Conservation (phyloP, 208 protist genomes). For the Endotrypanum monterogeii region DNA sequence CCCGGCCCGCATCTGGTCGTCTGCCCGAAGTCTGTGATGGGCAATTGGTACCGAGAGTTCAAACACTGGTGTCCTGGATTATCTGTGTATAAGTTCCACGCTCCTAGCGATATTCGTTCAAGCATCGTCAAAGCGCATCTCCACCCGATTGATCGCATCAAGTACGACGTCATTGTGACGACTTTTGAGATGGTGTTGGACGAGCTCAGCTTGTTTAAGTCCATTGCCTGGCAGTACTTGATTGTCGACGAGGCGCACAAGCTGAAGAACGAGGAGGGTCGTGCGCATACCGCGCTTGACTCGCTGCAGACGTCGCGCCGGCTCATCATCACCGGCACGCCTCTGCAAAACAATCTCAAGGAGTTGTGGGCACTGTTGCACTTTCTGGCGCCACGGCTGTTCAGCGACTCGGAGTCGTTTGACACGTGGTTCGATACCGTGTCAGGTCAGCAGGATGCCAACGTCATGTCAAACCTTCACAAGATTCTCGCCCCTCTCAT, state of each 20-base stretch:
- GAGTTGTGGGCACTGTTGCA: slow-evolving; percentile 97
- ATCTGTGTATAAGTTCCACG: slow-evolving; percentile 94
- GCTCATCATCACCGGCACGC: slow-evolving; percentile 98
- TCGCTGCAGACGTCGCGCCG: slow-evolving; percentile 85
- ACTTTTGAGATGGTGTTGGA: slow-evolving; percentile 97
- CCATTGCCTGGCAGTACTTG: slow-evolving; percentile 95
- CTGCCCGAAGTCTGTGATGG: slow-evolving; percentile 96
- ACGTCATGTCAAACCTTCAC: slow-evolving; percentile 84
- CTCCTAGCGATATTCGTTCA: slow-evolving; percentile 90
- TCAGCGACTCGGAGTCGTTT: slow-evolving; percentile 87
- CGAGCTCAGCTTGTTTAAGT: slow-evolving; percentile 91
- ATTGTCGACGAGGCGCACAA: slow-evolving; percentile 99
- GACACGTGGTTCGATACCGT: slow-evolving; percentile 94
- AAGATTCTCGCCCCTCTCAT: slow-evolving; percentile 96
- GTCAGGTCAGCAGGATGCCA: slow-evolving; percentile 78
- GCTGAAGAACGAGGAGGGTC: slow-evolving; percentile 92
- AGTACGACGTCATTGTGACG: slow-evolving; percentile 95
- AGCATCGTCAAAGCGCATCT: slow-evolving; percentile 70
- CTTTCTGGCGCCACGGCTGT: slow-evolving; percentile 93
- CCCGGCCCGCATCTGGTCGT: slow-evolving; percentile 97
- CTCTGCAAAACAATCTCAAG: slow-evolving; percentile 97
- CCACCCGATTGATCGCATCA: slow-evolving; percentile 50
- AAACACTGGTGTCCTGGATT: slow-evolving; percentile 96
- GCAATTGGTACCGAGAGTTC: slow-evolving; percentile 98
- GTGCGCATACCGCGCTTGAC: slow-evolving; percentile 64